Evolutionary conservation across 768 basidiomycete genomes (phyloP), one percentile per base, ranked within the genome.

Genomic region (Clitopilus passeckerianus): DNA sequence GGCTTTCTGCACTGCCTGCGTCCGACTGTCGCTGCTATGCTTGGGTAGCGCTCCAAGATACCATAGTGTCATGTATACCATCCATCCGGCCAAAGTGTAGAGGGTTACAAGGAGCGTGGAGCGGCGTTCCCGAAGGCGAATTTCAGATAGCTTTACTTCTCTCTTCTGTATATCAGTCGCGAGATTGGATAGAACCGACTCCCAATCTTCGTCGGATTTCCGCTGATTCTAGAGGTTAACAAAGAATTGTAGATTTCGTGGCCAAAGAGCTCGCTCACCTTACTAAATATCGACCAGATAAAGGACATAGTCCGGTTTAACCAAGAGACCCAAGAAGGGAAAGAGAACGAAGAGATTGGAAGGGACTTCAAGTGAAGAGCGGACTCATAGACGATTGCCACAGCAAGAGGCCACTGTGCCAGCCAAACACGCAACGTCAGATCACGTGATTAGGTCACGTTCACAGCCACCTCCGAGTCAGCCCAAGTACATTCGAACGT

Each of bases 111-210:
- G 77, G 55, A 93, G 77, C 18, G 89, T 90, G 1, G 91, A 80
- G 8, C 93, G 80, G 30, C 91, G 83, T 72, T 96, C 92, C 43
- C 93, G 84, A 57, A 91, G 74, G n/a, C 91, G 86, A 63, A 96
- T 90, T 68, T 93, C 93, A 1, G 88, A 85, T 15, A 95, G 82
- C 59, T 83, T 80, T 43, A 83, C 78, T 72, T 91, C 87, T 14
- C 89, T 85, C 61, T 87, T 85, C 67, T 86, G 82, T 58, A 95
- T 88, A 67, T 89, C 83, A 22, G 75, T 70, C 8, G 86, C 86
- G 57, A 95, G 79, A 50, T 75, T 71, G 22, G 87, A 80, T 27
- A 95, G 83, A 59, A 91, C 73, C 20, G 86, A 80, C 67, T 92
- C 91, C 68, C 89, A 92, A 75, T 95, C 88, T 64, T 91, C 89